Percentiles rank a stretch among this genome's conserved stretches.
Evolutionary conservation across 192 early-diverging fungal species (phyloP).

Genomic region (Obelidium mucronatum): DNA sequence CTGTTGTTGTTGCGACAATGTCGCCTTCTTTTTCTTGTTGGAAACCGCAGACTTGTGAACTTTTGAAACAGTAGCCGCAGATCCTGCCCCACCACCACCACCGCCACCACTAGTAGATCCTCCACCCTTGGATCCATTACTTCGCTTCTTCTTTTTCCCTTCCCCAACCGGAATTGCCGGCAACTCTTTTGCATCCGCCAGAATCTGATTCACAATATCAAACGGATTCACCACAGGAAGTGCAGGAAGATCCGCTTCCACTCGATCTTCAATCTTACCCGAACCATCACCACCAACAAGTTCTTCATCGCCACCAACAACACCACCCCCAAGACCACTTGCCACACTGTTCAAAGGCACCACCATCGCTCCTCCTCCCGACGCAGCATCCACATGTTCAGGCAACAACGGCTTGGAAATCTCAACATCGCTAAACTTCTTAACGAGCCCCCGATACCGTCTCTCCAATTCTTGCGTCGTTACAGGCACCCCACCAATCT

Average conservation of each 20-base stretch:
- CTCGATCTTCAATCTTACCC: neutral
- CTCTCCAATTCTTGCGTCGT: constrained; percentile 1
- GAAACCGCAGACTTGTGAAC: neutral
- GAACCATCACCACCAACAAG: neutral
- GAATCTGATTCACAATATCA: constrained; percentile 21
- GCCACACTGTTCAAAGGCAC: neutral
- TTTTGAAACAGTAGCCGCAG: too few species aligned
- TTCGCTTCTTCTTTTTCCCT: neutral
- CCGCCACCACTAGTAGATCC: too few species aligned
- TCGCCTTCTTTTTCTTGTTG: neutral
- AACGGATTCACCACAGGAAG: constrained; percentile 2
- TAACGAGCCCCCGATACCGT: constrained; percentile 17
- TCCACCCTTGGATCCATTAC: neutral
- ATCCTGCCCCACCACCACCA: neutral
- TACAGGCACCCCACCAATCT: constrained; percentile 9
- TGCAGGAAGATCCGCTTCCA: neutral
- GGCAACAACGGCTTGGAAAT: constrained; percentile 2
- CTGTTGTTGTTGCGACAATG: neutral
- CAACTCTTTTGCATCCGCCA: constrained; percentile 19
- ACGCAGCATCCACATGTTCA: neutral
- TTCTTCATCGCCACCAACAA: neutral
- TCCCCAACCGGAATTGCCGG: neutral
- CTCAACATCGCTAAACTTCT: constrained; percentile 3
- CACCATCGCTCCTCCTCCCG: neutral
- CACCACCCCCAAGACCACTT: neutral